Evolutionary conservation across 75 land plant genomes (phyloP).

Genomic region (Picea glauca): DNA sequence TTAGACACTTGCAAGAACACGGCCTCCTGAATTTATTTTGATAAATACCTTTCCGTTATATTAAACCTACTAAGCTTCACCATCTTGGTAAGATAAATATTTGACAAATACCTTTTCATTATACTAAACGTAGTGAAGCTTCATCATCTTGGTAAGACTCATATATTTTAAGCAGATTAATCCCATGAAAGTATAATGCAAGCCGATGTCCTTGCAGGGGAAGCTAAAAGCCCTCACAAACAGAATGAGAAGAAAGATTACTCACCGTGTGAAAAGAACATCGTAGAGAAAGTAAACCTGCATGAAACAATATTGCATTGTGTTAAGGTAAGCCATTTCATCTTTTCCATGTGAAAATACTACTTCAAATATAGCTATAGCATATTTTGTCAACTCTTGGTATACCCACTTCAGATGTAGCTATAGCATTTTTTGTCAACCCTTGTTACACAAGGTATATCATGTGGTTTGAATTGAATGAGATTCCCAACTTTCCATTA

Average conservation of each 20-base stretch:
- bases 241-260: neutral
- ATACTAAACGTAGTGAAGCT: neutral
- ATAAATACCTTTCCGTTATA: neutral
- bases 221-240: neutral
- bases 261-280: conserved; percentile 90
- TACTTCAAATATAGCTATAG: neutral
- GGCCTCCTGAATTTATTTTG: neutral
- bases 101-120: neutral
- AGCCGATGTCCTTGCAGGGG: neutral
- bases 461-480: neutral
- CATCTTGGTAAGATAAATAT: no score
- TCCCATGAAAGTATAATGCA: neutral
- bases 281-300: conserved; percentile 95
- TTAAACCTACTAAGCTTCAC: conserved; percentile 2
- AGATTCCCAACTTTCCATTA: neutral
- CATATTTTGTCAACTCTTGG: no score
- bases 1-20: neutral
- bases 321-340: neutral
- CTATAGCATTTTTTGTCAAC: neutral
- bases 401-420: neutral
- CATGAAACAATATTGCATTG: conserved; percentile 3
- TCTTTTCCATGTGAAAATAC: neutral
- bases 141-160: neutral
- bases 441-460: neutral
- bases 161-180: neutral